A percentile compares a stretch with the other conserved stretches of the same genome.
phyloP scores from a whole-genome alignment of 2,329 filamentous ascomycete genomes.

The Xylariaceae sp. region DNA sequence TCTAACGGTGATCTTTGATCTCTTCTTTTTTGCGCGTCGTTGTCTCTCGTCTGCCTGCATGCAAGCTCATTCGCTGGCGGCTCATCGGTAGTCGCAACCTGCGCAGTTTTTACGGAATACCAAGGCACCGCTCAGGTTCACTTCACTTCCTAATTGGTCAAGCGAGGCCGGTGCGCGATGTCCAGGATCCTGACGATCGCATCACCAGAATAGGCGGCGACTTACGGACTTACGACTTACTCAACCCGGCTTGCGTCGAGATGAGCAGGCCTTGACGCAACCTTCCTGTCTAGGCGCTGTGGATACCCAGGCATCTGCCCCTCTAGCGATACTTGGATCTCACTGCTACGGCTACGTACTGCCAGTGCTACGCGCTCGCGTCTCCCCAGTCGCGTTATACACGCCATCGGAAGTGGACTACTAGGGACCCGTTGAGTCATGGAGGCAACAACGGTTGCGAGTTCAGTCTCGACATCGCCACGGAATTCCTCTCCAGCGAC shows the following conservation, averaged over 20 bases:
- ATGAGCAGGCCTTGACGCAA: constrained; percentile 1
- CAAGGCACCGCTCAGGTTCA: background rate
- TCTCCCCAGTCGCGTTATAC: background rate
- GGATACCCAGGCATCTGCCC: background rate
- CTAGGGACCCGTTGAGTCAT: background rate
- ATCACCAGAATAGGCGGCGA: background rate
- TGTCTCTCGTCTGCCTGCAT: background rate
- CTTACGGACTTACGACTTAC: background rate
- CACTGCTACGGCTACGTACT: background rate
- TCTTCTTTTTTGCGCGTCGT: background rate
- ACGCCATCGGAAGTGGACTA: background rate
- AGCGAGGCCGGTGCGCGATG: background rate
- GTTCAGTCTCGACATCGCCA: background rate
- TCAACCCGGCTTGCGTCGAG: background rate
- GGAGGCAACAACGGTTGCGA: constrained; percentile 1
- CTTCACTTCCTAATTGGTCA: background rate
- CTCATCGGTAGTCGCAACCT: background rate
- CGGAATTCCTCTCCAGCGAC: background rate
- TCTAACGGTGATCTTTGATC: background rate
- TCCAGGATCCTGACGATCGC: background rate
- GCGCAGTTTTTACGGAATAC: background rate
- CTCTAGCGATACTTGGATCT: background rate
- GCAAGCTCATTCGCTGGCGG: background rate
- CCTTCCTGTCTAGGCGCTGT: background rate
- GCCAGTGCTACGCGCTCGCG: background rate